Percentiles rank a stretch among this genome's conserved stretches.
phyloP scores from a whole-genome alignment of 768 basidiomycete genomes.

The Lentinus tigrinus region DNA sequence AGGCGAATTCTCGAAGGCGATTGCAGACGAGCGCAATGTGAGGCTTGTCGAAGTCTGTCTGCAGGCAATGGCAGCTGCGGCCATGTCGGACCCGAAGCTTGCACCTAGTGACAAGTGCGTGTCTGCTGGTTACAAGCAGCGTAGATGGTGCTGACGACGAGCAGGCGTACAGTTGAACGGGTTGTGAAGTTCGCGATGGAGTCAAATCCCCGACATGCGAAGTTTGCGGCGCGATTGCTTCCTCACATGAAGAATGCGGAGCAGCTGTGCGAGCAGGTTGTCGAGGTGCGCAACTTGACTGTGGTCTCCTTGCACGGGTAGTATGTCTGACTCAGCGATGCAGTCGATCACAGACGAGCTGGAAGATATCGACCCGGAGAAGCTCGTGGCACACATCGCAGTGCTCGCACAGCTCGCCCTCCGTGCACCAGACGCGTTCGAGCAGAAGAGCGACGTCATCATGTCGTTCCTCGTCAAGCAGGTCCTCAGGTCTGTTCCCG shows the following conservation, averaged over 20 bases:
- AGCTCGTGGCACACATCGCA: conserved; percentile 63
- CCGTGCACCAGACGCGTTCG: conserved; percentile 70
- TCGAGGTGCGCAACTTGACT: conserved; percentile 51
- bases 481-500: conserved; percentile 56
- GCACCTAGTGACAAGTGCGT: conserved; percentile 68
- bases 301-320: background rate
- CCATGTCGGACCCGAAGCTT: conserved; percentile 55
- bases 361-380: conserved; percentile 43
- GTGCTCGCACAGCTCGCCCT: conserved; percentile 75
- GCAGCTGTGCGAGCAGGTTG: conserved; percentile 49
- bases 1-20: conserved; percentile 70
- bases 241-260: conserved; percentile 55
- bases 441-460: conserved; percentile 73
- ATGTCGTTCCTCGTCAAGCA: conserved; percentile 70
- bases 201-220: conserved; percentile 66
- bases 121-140: background rate
- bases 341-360: conserved; percentile 64
- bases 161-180: conserved; percentile 67
- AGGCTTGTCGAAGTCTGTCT: conserved; percentile 63
- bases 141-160: background rate
- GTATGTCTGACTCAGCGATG: background rate
- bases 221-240: conserved; percentile 81
- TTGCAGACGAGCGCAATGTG: conserved; percentile 60
- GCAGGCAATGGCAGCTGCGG: conserved; percentile 73
- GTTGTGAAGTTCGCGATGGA: conserved; percentile 58